Evolutionary conservation across 306 rosid species (phyloP).

Genomic region (Hylodesmum podocarpum): DNA sequence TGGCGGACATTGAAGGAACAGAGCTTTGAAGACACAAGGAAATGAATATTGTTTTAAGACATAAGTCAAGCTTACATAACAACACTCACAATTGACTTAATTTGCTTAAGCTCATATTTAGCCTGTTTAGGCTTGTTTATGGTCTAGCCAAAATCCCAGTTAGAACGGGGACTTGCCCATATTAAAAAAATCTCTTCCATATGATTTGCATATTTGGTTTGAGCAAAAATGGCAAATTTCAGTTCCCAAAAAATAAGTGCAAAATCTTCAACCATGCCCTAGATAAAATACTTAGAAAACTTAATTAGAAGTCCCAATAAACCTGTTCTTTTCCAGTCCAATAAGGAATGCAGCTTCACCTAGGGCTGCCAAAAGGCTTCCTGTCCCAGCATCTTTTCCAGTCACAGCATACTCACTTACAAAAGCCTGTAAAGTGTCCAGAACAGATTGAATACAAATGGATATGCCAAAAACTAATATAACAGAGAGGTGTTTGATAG

Average conservation of each 20-base stretch:
- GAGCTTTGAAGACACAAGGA: background rate
- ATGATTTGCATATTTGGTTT: background rate
- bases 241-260: too few species aligned
- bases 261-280: background rate
- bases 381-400: conserved; percentile 69
- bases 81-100: background rate
- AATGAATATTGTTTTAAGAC: background rate
- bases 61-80: conserved; percentile 5
- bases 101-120: background rate
- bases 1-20: background rate
- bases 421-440: conserved; percentile 65
- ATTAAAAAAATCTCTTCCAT: background rate
- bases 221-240: too few species aligned
- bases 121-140: background rate
- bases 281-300: background rate
- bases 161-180: background rate
- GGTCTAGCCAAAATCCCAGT: background rate
- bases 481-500: background rate
- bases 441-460: conserved; percentile 18
- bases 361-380: conserved; percentile 82
- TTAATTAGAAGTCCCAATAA: conserved; percentile 5
- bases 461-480: background rate
- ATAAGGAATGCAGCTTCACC: conserved; percentile 91
- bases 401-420: conserved; percentile 97
- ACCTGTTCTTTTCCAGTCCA: conserved; percentile 93